Evolutionary conservation across 2,329 filamentous ascomycete species (phyloP), one percentile per base, ranked within the genome.

Genomic region (Aspergillus sp.): DNA sequence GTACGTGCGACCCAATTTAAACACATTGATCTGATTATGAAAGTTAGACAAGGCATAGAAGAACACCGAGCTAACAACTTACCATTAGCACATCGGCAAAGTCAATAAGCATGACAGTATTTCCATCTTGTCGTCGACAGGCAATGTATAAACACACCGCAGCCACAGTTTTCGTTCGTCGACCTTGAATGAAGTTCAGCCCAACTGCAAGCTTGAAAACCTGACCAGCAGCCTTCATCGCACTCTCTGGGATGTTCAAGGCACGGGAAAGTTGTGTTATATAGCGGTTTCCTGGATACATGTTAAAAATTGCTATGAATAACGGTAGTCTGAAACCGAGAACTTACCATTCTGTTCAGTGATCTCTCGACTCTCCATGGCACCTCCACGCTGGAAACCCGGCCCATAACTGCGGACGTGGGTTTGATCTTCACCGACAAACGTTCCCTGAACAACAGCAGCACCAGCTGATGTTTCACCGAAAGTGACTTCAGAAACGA

Each of bases 81-180:
- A 75, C 72, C 62, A 74, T 72, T n/a, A 84, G 70, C 34, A 91
- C 77, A 62, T 98, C 93, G 9, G 93, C 88, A 61, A 98, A 82
- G 63, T 98, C 93, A 64, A 98, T 97, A 35, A 98, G 77, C 85
- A 98, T 90, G 53, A 93, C 77, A 34, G 85, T 86, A 61, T 93
- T 95, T 26, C 84, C 83, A 35, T 81, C 80, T 49, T 88, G 82
- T 42, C 85, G 81, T 48, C 93, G 83, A 60, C 89, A 95, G 10
- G 89, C 89, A 43, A 88, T 85, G 56, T 97, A 98, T 28, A 98
- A 76, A 61, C 88, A 91, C 27, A 94, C 87, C n/a, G 89, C 89
- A 27, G 88, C 86, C 7, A 97, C 90, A 42, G 86, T 88, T 49
- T 86, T 82, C 39, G 90, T 85, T 12, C 86, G 85, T 45, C 93